Base-by-base conservation (phyloP, 441 rosid species). In the Croton setiger region DNA sequence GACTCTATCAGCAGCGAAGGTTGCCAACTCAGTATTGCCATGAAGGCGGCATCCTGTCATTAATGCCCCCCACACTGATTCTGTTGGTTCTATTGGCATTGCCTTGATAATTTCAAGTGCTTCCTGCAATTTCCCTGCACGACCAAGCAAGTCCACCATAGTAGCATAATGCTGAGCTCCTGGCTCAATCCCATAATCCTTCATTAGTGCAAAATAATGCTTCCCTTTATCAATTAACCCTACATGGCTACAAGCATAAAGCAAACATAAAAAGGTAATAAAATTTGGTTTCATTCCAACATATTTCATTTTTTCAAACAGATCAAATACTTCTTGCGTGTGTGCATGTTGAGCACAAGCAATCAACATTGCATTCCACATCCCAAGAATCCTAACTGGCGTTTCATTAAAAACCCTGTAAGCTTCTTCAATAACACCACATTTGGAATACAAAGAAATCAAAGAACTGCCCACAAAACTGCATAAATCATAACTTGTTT, bases 321-420 rank as follows among this genome's bases (percentile, higher is more conserved):
- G 78, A 66, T 69, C 66, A 5, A 91, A 84, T 6, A 79, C 87
- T 75, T 72, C 60, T 60, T 72, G 64, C 0, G 83, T 79, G 63
- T 85, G 88, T 0, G 89, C 74, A 65, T 91, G 94, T 75, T 91
- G 95, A 23, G 97, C 89, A 75, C 84, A 93, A 1, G 95, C 95
- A 75, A 85, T 91, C 69, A 88, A 75, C 96, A 93, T 85, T 1
- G 97, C 86, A 60, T 93, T 93, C 93, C 97, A 93, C 78, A 84
- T 81, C 44, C 95, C 95, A 2, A 93, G 89, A 74, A 87, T 91
- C 80, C 78, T 88, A 63, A 70, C 51, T 0, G 76, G 79, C 0
- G 80, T 79, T 80, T 89, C 88, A 5, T 78, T 18, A 17, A 91
- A 91, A 72, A 86, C 84, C 74, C 27, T 76, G 67, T 66, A 81